Evolutionary conservation across 768 basidiomycete genomes (phyloP), one percentile per base, ranked within the genome.

Genomic region (Pleurotus giganteus): DNA sequence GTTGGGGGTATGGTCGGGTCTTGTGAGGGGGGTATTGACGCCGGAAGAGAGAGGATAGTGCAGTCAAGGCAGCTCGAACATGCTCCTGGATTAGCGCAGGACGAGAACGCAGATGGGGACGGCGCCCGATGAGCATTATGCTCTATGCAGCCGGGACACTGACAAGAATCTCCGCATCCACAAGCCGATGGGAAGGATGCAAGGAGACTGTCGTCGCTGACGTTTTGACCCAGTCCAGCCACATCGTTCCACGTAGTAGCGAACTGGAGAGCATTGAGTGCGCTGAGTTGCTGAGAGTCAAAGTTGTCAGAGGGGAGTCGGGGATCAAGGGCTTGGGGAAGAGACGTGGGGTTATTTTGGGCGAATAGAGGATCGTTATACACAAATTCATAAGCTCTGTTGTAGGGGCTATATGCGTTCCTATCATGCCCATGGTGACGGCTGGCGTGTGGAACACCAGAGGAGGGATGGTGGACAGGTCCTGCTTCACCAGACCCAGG

Each of bases 351-450:
- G 26, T 61, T 56, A 12, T 65, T 66, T 53, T 57, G 58, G n/a
- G 54, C 49, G 17, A 47, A 36, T 26, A 29, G 21, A 15, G 37
- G 51, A 32, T 39, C 56, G 9, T 71, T 66, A 57, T 79, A 75
- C n/a, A 67, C 57, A 3, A 74, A 68, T 49, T 82, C 87, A 59
- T 88, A 83, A 13, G 85, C 85, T 21, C 86, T 79, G 15, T 80
- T 80, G 54, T 90, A 91, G 0, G 89, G 89, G 51, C 83, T 85
- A 64, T 75, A 88, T 41, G 73, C 70, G 55, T 75, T 69, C 56
- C 72, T 72, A 52, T 84, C 81, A 63, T 80, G 79, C 15, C 59
- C 63, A 58, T 84, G 78, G 62, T 78, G 78, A 45, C 80, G 78
- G 52, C 60, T 58, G 11, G 65, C 47, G 50, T 78, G 74, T 47